These are phyloP conservation scores for Phanerochaete sordida DNA, from an alignment of 768 basidiomycete species.

Conservation along the genomic window DNA sequence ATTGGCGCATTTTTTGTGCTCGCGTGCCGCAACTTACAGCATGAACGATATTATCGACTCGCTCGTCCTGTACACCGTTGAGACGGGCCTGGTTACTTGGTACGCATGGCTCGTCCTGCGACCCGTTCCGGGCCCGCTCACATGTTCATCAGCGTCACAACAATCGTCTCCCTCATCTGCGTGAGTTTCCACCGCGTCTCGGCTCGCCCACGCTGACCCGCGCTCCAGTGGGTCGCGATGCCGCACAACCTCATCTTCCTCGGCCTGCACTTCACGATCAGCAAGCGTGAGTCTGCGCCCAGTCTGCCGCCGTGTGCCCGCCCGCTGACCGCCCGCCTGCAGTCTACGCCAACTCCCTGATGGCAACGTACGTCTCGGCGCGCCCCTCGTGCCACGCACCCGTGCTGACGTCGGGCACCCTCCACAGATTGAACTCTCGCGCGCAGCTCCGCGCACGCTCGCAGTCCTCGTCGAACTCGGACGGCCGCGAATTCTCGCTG, in stretches of 20 bases:
- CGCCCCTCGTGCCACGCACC: no score
- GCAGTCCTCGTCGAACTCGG: constrained; percentile 6
- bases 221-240: constrained; percentile 21
- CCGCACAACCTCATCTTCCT: constrained; percentile 20
- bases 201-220: no score
- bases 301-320: neutral
- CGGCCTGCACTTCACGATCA: constrained; percentile 21
- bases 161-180: constrained; percentile 18
- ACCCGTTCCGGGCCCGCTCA: neutral
- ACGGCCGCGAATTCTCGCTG: neutral
- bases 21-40: constrained; percentile 6
- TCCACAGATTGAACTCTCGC: constrained; percentile 9
- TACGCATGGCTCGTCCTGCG: constrained; percentile 2
- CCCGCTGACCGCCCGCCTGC: neutral
- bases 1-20: neutral
- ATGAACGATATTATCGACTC: constrained; percentile 21
- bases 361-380: constrained; percentile 9
- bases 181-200: constrained; percentile 11
- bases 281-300: constrained; percentile 16
- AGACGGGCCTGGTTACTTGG: constrained; percentile 23
- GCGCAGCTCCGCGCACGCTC: constrained; percentile 4
- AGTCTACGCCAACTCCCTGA: constrained; percentile 10
- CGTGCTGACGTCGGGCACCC: no score
- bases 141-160: constrained; percentile 13
- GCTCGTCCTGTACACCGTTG: constrained; percentile 21